A percentile compares a stretch with the other conserved stretches of the same genome.
phyloP scores from a whole-genome alignment of 345 rosid genomes.

The Alliaria petiolata region DNA sequence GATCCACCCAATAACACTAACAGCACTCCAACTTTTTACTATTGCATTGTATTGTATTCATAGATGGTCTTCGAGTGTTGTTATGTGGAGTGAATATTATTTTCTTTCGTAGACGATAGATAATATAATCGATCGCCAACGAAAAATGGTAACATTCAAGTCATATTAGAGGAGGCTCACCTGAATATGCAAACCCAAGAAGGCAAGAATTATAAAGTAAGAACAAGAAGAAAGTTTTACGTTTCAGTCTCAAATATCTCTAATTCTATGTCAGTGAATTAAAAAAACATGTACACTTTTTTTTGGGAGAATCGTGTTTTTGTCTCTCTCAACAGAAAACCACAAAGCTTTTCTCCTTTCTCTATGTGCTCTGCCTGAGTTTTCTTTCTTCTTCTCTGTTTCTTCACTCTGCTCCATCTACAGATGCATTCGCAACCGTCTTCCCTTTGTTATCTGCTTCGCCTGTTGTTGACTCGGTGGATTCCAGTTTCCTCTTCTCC shows the following conservation, averaged over 20 bases:
- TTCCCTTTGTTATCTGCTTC: constrained; percentile 26
- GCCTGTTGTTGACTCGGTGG: neutral
- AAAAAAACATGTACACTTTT: constrained; percentile 18
- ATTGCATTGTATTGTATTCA: too few relatives aligned
- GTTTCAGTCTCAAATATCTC: constrained; percentile 4
- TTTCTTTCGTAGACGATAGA: neutral
- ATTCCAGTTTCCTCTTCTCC: constrained; percentile 23
- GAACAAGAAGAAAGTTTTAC: neutral
- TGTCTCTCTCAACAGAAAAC: neutral
- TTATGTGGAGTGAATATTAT: neutral
- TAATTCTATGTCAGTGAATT: constrained; percentile 11
- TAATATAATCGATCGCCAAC: neutral
- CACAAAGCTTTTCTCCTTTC: neutral
- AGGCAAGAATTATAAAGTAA: neutral
- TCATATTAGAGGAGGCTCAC: neutral
- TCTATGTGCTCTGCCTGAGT: constrained; percentile 4
- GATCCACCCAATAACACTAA: constrained; percentile 6
- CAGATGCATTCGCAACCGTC: neutral
- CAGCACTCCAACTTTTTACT: neutral
- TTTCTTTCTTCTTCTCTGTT: neutral
- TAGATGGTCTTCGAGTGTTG: too few relatives aligned
- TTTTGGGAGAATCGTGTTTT: neutral
- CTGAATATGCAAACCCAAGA: neutral
- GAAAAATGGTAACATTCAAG: neutral
- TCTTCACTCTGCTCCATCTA: constrained; percentile 8